Base-by-base conservation (phyloP, 257 asterid genomes). In the Gentiana dahurica region DNA sequence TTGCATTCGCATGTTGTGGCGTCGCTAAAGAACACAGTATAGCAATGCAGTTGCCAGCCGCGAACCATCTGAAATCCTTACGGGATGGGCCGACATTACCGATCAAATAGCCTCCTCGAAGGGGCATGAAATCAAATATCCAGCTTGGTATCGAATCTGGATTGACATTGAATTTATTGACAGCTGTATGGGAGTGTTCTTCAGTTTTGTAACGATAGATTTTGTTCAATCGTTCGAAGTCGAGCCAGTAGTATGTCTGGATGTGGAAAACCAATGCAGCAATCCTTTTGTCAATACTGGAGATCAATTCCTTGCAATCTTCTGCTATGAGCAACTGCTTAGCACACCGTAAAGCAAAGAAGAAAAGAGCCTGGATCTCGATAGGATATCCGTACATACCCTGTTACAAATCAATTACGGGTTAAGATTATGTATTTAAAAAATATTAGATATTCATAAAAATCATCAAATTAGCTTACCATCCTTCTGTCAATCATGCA, bases 321-420 rank as follows among this genome's bases (percentile, higher is more conserved):
- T 78, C 84, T 1, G 78, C 77, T 68, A 77, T 81, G 53, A 81
- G 84, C 82, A 81, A 65, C 52, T 75, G 77, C 37, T 61, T 72
- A 24, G 88, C 88, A 68, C 82, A 81, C 68, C 84, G 72, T 67
- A 81, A 68, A 2, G 88, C 84, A 49, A 77, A 77, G 59, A 72
- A 81, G 78, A 81, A 81, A 65, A 81, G 84, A n/a, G 88, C 78
- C 77, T 81, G 88, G 48, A 81, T 81, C 76, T 77, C 88, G 49
- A 81, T 75, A 50, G 84, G 88, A 67, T 78, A 81, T 34, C 88
- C 84, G 60, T 77, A 81, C 51, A 81, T 68, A 54, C 82, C 88
- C 84, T 81, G 73, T 33, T 57, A 36, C 65, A 55, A 63, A 73
- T 15, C 24, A 15, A 36, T 41, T 41, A 10, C 9, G 2, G 9